Base-by-base conservation (phyloP, 2,329 filamentous ascomycete species). In the Fusarium redolens region DNA sequence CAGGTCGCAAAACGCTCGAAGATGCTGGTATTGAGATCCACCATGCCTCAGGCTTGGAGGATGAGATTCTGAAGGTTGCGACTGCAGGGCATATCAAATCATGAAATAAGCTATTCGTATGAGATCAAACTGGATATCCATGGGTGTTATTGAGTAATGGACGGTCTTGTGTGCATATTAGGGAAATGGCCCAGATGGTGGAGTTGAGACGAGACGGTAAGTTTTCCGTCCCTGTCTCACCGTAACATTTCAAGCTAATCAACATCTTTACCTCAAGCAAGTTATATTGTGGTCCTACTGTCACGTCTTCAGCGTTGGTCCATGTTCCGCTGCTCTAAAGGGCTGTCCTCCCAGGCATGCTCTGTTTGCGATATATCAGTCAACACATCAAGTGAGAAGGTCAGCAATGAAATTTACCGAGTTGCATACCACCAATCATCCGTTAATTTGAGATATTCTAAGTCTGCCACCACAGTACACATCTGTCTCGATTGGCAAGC, bases 1-100 rank as follows among this genome's bases (percentile, higher is more conserved):
- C 91, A 65, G 95, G 95, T 12, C 90, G 91, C 76, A 84, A 82
- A 75, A 91, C 89, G 79, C 84, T 99, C 62, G 88, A 91, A 75
- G 88, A 89, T 50, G 91, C 90, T 8, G 95, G 94, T 1, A 89
- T 99, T 57, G 82, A 90, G 48, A 93, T 96, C 71, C 83, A 93
- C 45, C 89, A 92, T 80, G 88, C 98, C 7, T 76, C 85, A 22
- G 96, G 95, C 0, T 79, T 98, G 60, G 94, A 98, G 79, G 86
- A 89, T 38, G 92, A 96, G 62, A 98, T 98, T 74, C 80, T 98
- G 55, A 83, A 86, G 48, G 91, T 97, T 71, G 95, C 96, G 7
- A 96, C 91, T 43, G 93, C 93, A 51, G 96, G 96, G 0, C 96
- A 98, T 61, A 63, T 73, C 37, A 63, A 71, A 30, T 48, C 66